phyloP scores from a whole-genome alignment of 345 rosid genomes.

The Heritiera littoralis region DNA sequence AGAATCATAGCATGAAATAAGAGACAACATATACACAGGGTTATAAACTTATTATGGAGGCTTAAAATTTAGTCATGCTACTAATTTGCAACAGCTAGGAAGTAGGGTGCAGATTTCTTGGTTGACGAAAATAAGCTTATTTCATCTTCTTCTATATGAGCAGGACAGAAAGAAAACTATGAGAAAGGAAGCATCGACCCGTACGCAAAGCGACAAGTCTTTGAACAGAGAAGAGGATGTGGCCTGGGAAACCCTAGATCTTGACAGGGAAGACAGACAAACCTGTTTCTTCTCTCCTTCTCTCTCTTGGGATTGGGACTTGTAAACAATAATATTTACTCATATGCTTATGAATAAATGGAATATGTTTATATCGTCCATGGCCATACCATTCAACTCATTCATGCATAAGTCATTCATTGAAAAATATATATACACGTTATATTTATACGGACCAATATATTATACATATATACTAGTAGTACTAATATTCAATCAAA shows the following conservation, averaged over 20 bases:
- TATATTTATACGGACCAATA: too few relatives aligned
- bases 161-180: conserved; percentile 25
- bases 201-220: conserved; percentile 18
- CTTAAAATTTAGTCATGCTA: neutral
- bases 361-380: conserved; percentile 8
- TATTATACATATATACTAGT: too few relatives aligned
- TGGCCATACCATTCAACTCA: neutral
- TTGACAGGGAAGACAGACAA: conserved; percentile 37
- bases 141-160: conserved; percentile 18
- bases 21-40: neutral
- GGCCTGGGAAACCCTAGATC: conserved; percentile 47
- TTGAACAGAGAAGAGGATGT: conserved; percentile 22
- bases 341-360: conserved; percentile 15
- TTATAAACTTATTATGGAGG: neutral
- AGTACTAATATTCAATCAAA: neutral
- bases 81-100: neutral
- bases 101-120: neutral
- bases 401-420: neutral
- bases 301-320: conserved; percentile 33
- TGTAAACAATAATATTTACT: conserved; percentile 45
- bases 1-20: neutral
- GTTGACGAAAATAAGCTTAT: neutral
- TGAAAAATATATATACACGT: neutral
- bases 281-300: conserved; percentile 6
- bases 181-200: conserved; percentile 27